A percentile compares a stretch with the other conserved stretches of the same genome.
phyloP scores from a whole-genome alignment of 1,139 yeast genomes.

The Candida dubliniensis region DNA sequence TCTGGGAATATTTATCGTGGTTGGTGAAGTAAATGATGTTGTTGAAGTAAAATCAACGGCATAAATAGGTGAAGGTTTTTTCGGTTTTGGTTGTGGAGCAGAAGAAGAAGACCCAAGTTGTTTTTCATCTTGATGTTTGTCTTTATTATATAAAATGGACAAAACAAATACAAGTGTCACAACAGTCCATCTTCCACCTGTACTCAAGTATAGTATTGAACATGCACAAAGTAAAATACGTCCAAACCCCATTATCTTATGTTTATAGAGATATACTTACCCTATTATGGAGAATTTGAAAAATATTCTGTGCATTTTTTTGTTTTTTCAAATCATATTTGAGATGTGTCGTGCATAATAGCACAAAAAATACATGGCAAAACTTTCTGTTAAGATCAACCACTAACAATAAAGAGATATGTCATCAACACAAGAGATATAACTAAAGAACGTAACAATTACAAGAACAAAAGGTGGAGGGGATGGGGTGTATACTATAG shows the following conservation, averaged over 20 bases:
- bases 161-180: constrained; percentile 15
- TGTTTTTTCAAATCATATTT: no score
- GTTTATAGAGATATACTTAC: neutral
- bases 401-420: no score
- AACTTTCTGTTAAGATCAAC: no score
- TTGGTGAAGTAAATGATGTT: constrained; percentile 24
- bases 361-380: no score
- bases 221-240: constrained; percentile 7
- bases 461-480: no score
- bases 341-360: neutral
- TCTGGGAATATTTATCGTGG: constrained; percentile 24
- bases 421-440: no score
- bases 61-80: constrained; percentile 34
- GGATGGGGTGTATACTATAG: no score
- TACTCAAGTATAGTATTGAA: constrained; percentile 15
- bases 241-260: constrained; percentile 7
- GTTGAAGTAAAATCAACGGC: constrained; percentile 48
- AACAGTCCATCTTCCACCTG: constrained; percentile 35
- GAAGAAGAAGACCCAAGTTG: neutral
- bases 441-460: no score
- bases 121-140: constrained; percentile 4
- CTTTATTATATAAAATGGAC: constrained; percentile 8
- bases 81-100: neutral
- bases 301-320: neutral
- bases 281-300: neutral